Evolutionary conservation across 2,329 filamentous ascomycete species (phyloP).

Genomic region (Madurella fahalii): DNA sequence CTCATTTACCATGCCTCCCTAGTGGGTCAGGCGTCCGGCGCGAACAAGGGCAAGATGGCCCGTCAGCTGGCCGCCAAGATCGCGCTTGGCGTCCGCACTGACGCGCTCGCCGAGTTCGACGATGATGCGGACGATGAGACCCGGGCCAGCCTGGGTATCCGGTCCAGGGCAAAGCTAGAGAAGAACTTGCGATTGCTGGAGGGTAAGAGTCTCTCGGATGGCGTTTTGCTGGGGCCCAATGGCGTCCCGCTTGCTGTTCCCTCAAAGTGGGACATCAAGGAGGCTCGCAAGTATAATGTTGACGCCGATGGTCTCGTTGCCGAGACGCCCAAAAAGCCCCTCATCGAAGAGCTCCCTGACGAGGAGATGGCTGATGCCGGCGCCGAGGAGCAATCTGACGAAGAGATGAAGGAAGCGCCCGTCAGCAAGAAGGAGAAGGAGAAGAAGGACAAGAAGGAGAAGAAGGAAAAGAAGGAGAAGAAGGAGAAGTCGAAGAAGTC

Average conservation of each 20-base stretch:
- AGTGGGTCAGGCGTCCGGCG: constrained; percentile 93
- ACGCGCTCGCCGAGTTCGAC: constrained; percentile 78
- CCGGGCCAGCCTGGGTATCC: constrained; percentile 73
- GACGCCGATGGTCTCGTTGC: constrained; percentile 82
- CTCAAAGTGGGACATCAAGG: constrained; percentile 86
- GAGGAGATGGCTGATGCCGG: constrained; percentile 31
- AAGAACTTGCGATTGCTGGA: constrained; percentile 73
- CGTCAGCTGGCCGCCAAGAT: constrained; percentile 94
- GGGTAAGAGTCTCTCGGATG: constrained; percentile 81
- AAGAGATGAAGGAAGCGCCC: constrained; percentile 26
- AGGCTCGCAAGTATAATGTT: constrained; percentile 88
- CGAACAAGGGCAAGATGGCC: constrained; percentile 99
- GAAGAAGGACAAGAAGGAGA: constrained; percentile 19
- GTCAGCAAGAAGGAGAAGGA: constrained; percentile 11
- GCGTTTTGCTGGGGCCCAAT: constrained; percentile 69
- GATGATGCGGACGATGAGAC: constrained; percentile 81
- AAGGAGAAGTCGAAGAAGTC: constrained; percentile 35
- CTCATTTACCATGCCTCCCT: constrained; percentile 88
- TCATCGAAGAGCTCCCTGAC: constrained; percentile 42
- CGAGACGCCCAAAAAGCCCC: constrained; percentile 51
- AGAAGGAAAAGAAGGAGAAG: constrained; percentile 38
- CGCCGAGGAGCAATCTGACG: constrained; percentile 12
- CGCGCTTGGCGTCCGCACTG: constrained; percentile 86
- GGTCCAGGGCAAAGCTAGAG: constrained; percentile 68
- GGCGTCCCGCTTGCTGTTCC: constrained; percentile 56